Evolutionary conservation across 345 rosid genomes (phyloP).

Genomic region (Alliaria petiolata): DNA sequence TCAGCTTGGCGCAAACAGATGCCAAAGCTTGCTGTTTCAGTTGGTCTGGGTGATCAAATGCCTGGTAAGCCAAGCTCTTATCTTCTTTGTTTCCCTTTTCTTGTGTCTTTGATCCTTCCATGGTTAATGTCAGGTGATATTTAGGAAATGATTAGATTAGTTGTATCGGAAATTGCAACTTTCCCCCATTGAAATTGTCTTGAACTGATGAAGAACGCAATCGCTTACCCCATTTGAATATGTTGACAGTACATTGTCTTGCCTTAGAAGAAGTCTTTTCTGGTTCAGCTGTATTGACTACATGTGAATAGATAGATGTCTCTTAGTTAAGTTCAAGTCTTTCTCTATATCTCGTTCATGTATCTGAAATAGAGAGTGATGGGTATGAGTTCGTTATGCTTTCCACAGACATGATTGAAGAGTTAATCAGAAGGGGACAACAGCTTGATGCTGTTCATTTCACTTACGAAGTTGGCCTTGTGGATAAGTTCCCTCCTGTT

Average conservation of each 20-base stretch:
- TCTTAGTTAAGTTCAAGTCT: not conserved
- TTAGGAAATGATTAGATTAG: not conserved
- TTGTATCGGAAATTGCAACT: not conserved
- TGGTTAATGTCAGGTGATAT: not conserved
- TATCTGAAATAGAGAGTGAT: not conserved
- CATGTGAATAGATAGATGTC: not conserved
- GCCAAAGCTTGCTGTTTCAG: slow-evolving; percentile 95
- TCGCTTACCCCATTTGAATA: too few species aligned
- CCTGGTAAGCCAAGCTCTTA: slow-evolving; percentile 57
- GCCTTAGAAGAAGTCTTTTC: not conserved
- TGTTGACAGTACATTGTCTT: not conserved
- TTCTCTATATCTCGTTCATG: not conserved
- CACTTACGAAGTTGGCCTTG: slow-evolving; percentile 88
- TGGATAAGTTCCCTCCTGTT: slow-evolving; percentile 78
- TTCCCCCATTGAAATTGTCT: not conserved
- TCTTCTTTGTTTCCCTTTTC: not conserved
- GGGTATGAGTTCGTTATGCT: slow-evolving; percentile 1
- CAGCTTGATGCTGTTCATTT: slow-evolving; percentile 99
- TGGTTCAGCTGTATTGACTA: not conserved
- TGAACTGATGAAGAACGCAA: not conserved
- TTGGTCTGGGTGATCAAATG: slow-evolving; percentile 90
- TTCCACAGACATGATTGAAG: slow-evolving; percentile 76
- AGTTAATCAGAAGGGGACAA: slow-evolving; percentile 83
- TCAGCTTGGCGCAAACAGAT: slow-evolving; percentile 99
- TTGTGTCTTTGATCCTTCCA: not conserved